A percentile compares a stretch with the other conserved stretches of the same genome.
Conservation (phyloP, 805 yeast species). For the Yamadazyma nakazawae region DNA sequence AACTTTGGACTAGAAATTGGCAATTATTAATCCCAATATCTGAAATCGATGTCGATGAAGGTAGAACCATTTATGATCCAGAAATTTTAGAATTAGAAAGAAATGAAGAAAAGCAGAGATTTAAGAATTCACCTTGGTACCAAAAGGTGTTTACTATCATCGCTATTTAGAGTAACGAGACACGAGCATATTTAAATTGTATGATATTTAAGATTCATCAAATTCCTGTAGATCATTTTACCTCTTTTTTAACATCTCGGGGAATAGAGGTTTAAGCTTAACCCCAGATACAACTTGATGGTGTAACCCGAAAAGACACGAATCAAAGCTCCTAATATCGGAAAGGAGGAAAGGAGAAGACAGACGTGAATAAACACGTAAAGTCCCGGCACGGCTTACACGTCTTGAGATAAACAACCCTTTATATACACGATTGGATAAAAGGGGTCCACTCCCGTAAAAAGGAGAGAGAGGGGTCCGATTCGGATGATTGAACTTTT, state of each 20-base stretch:
- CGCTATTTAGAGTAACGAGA: conserved; percentile 4
- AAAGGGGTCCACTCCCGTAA: too few species aligned
- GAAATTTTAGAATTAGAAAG: conserved; percentile 32
- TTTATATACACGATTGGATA: too few species aligned
- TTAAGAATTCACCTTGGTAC: conserved; percentile 16
- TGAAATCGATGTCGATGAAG: conserved; percentile 30
- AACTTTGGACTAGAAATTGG: conserved; percentile 32
- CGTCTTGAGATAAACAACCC: too few species aligned
- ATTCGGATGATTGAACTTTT: background rate
- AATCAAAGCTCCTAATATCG: too few species aligned
- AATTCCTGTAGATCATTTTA: background rate
- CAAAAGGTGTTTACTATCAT: conserved; percentile 11
- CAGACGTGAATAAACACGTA: too few species aligned
- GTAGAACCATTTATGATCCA: conserved; percentile 32
- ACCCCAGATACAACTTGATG: too few species aligned
- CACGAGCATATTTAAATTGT: background rate
- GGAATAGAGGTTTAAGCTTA: too few species aligned
- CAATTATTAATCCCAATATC: conserved; percentile 20
- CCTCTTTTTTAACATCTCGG: background rate
- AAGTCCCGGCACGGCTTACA: too few species aligned
- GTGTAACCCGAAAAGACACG: too few species aligned
- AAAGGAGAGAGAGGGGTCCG: background rate
- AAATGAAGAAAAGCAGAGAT: conserved; percentile 22
- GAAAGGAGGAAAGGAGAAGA: too few species aligned
- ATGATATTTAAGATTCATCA: background rate